These are phyloP conservation scores for Mortierella sp. DNA, from an alignment of 371 early-diverging fungal genomes.

Conservation along the genomic window DNA sequence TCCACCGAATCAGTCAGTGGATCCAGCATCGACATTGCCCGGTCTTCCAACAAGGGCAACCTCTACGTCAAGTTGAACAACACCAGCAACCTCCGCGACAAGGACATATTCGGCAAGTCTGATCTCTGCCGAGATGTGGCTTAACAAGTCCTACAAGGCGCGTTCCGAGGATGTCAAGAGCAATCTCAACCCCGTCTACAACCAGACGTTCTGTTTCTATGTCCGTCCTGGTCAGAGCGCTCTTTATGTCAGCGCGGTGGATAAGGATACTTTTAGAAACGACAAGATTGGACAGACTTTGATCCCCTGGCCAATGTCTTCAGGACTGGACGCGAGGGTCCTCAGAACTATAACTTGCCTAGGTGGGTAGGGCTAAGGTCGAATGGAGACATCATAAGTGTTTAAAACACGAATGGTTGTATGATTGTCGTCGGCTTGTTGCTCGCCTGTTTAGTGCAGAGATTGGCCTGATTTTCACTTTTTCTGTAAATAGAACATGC, in stretches of 20 bases:
- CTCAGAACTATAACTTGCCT: conserved; percentile 33
- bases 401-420: not conserved
- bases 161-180: conserved; percentile 39
- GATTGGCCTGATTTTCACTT: not conserved
- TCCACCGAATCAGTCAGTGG: not conserved
- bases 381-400: conserved; percentile 35
- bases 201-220: conserved; percentile 34
- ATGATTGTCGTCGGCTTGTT: not conserved
- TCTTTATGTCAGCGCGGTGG: conserved; percentile 60
- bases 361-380: conserved; percentile 34
- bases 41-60: conserved; percentile 45
- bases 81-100: conserved; percentile 25
- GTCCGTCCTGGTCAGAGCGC: conserved; percentile 51
- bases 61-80: conserved; percentile 49
- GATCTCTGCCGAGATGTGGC: conserved; percentile 55
- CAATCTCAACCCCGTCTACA: conserved; percentile 19
- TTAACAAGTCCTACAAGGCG: conserved; percentile 43
- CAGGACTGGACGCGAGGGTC: conserved; percentile 46
- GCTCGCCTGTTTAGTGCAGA: not conserved
- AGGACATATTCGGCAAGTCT: conserved; percentile 24
- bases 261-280: conserved; percentile 58
- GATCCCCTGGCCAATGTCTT: conserved; percentile 45
- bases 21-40: conserved; percentile 15
- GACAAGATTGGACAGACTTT: conserved; percentile 64
- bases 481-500: not conserved